Percentiles rank a stretch among this genome's conserved stretches.
Conservation (phyloP, 208 protist species). For the Histomonas meleagridis region DNA sequence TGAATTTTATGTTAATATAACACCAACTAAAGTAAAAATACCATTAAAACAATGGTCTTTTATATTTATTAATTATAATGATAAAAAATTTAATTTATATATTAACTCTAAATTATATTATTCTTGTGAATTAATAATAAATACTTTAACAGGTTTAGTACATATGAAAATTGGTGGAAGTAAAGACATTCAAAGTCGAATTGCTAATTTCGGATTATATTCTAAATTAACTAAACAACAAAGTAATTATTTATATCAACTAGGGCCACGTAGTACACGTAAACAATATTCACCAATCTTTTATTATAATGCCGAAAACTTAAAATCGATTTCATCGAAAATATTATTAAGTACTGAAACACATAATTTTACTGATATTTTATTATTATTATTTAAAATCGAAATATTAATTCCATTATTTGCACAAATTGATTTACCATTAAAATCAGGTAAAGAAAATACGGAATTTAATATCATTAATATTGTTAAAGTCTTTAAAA, state of each 20-base stretch:
- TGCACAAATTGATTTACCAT: neutral
- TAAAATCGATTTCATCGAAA: too few relatives aligned
- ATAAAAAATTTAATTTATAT: too few relatives aligned
- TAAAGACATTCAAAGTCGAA: neutral
- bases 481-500: neutral
- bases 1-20: too few relatives aligned
- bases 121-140: too few relatives aligned
- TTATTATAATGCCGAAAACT: neutral
- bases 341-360: too few relatives aligned
- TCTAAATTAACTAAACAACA: neutral
- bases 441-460: too few relatives aligned
- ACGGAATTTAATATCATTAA: neutral
- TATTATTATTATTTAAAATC: neutral
- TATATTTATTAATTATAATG: too few relatives aligned
- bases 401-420: neutral
- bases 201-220: neutral
- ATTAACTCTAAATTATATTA: too few relatives aligned
- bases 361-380: neutral
- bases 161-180: neutral
- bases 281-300: neutral
- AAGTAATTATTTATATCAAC: neutral
- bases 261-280: neutral
- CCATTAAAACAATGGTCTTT: too few relatives aligned
- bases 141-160: too few relatives aligned
- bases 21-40: too few relatives aligned